Percentiles rank a stretch among this genome's conserved stretches.
Conservation (phyloP, 805 yeast genomes). For the Tetrapisispora nanseiensis region DNA sequence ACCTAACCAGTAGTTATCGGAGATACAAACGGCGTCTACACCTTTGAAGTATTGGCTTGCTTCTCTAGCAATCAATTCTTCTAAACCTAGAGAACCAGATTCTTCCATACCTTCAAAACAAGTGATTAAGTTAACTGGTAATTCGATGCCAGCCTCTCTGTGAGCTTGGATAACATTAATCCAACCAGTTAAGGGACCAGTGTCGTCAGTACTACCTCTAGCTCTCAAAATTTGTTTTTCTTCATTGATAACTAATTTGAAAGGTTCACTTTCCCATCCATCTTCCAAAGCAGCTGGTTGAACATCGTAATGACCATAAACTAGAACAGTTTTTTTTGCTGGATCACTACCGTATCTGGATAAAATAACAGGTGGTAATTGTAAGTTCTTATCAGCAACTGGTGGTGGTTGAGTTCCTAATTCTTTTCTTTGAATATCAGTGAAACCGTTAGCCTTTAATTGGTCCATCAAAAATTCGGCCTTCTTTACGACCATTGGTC, state of each 20-base stretch:
- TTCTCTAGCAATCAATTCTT: slow-evolving; percentile 69
- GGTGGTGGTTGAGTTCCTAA: slow-evolving; percentile 92
- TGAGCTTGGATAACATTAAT: slow-evolving; percentile 88
- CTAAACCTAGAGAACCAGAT: slow-evolving; percentile 89
- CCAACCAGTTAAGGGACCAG: slow-evolving; percentile 98
- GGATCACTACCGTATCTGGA: slow-evolving; percentile 81
- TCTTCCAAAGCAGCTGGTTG: slow-evolving; percentile 91
- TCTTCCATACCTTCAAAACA: slow-evolving; percentile 99
- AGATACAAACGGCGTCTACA: slow-evolving; percentile 90
- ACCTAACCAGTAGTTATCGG: slow-evolving; percentile 98
- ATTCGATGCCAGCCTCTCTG: slow-evolving; percentile 66
- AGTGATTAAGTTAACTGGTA: slow-evolving; percentile 86
- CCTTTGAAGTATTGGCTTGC: slow-evolving; percentile 71
- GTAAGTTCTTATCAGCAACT: slow-evolving; percentile 52
- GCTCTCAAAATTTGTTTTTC: slow-evolving; percentile 68
- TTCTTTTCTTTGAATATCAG: slow-evolving; percentile 70
- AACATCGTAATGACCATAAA: slow-evolving; percentile 97
- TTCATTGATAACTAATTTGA: slow-evolving; percentile 52
- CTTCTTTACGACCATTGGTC: slow-evolving; percentile 86
- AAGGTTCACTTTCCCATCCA: slow-evolving; percentile 95
- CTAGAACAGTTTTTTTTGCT: slow-evolving; percentile 72
- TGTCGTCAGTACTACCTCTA: slow-evolving; percentile 94
- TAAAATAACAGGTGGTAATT: slow-evolving; percentile 90
- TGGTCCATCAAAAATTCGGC: slow-evolving; percentile 70
- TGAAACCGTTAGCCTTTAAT: slow-evolving; percentile 63